Evolutionary conservation across 306 rosid species (phyloP), one percentile per base, ranked within the genome.

Genomic region (Prunus campanulata): DNA sequence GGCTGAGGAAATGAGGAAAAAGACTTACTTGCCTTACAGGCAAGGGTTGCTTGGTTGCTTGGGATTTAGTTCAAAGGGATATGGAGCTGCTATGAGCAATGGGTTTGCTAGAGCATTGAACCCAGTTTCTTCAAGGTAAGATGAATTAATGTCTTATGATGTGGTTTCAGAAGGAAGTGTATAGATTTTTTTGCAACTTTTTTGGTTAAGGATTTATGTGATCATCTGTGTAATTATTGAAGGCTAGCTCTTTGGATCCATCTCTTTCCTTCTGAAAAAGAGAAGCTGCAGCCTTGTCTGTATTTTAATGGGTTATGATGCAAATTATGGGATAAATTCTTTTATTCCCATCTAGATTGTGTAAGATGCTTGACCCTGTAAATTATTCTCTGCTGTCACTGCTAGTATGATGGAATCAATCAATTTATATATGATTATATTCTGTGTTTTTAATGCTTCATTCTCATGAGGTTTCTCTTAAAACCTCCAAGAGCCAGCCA

Each of bases 1-100:
- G 59, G 87, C 99, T 0, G 97, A 92, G 83, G 99, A 91, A 81
- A 64, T 93, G 90, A 90, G 91, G 81, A 96, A 79, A 86, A 96
- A 96, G 93, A 96, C 99, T 3, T 96, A 87, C 81, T 75, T 96
- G 86, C 99, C 99, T 18, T 96, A 96, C 68, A 85, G 89, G 72
- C 98, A 92, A 76, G 99, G 98, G 24, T 71, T 96, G 68, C 88
- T 96, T 46, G 99, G 99, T 3, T 92, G 99, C 80, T 86, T 96
- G 79, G 99, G 99, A 3, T 96, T 96, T 80, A 96, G 93, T 77
- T 96, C 98, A 0, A 96, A 91, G 79, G 97, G 99, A 18, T 96
- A 96, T 73, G 99, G 98, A 52, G 99, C 98, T 44, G 99, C 98
- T 16, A 84, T 96, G 88, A 92, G 88, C 81, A 91, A 86, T 86